Percentiles rank a stretch among this genome's conserved stretches.
Evolutionary conservation across 257 asterid genomes (phyloP).

Genomic region (Nicotiana otophora): DNA sequence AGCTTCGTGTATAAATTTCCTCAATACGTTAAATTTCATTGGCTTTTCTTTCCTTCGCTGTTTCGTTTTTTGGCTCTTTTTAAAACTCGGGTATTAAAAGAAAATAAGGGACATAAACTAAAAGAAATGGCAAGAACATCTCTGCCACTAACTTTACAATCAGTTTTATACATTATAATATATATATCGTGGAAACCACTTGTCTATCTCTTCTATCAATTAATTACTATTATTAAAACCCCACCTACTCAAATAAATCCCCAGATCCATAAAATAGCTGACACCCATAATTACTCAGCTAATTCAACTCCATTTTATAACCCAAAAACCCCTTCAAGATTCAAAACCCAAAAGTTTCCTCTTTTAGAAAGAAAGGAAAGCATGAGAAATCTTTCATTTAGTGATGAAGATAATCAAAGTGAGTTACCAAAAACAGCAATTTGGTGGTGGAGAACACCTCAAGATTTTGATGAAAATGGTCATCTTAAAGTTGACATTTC

Average conservation of each 20-base stretch:
- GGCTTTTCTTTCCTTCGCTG: no score
- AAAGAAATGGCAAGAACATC: background rate
- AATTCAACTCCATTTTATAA: background rate
- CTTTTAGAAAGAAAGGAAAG: background rate
- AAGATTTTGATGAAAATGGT: slow-evolving; percentile 54
- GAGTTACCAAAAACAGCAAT: slow-evolving; percentile 28
- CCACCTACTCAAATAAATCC: background rate
- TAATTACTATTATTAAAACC: background rate
- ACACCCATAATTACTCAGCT: background rate
- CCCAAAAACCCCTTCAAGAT: background rate
- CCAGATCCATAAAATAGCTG: background rate
- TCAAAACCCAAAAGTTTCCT: background rate
- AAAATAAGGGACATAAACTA: background rate
- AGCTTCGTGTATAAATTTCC: no score
- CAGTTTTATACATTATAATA: background rate
- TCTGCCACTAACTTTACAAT: background rate
- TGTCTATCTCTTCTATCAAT: background rate
- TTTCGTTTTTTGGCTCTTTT: background rate
- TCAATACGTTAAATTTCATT: no score
- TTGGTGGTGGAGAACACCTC: slow-evolving; percentile 53
- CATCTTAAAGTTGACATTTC: slow-evolving; percentile 39
- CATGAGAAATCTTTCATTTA: slow-evolving; percentile 35
- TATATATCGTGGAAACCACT: background rate
- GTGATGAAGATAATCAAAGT: slow-evolving; percentile 38
- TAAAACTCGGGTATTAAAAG: no score